These are phyloP conservation scores for Tilletiaria anomala DNA, from an alignment of 1,284 basidiomycete species.

Conservation along the genomic window DNA sequence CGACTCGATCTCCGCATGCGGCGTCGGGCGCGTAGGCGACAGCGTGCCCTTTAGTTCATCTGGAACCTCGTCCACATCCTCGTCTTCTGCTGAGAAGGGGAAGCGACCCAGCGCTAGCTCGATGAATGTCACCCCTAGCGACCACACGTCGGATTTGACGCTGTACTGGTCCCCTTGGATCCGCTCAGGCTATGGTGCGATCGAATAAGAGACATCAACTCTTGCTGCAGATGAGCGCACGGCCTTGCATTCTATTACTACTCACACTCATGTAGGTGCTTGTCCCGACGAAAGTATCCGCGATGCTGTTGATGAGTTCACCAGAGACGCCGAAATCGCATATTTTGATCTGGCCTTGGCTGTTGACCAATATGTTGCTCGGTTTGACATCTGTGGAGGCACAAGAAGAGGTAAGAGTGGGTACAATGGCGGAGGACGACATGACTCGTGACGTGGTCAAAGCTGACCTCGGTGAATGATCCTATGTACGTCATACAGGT, in stretches of 20 bases:
- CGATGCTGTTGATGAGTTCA: slow-evolving; percentile 95
- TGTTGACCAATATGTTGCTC: slow-evolving; percentile 90
- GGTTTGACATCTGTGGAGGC: slow-evolving; percentile 76
- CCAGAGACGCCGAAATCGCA: slow-evolving; percentile 98
- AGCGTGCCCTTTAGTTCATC: slow-evolving; percentile 26
- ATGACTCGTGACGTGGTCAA: no score
- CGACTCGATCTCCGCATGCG: slow-evolving; percentile 4
- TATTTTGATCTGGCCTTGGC: slow-evolving; percentile 86
- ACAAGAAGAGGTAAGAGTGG: background rate
- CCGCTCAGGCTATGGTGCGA: slow-evolving; percentile 63
- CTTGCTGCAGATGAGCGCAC: background rate
- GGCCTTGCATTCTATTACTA: no score
- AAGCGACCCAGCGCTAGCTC: slow-evolving; percentile 86
- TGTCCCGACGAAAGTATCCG: slow-evolving; percentile 96
- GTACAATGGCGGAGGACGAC: background rate
- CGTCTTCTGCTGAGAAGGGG: slow-evolving; percentile 50
- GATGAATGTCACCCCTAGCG: slow-evolving; percentile 82
- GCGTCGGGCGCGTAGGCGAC: slow-evolving; percentile 20
- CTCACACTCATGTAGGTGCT: slow-evolving; percentile 97
- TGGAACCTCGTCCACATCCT: slow-evolving; percentile 7
- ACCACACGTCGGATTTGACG: slow-evolving; percentile 96
- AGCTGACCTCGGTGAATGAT: slow-evolving; percentile 71
- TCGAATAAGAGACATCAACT: background rate
- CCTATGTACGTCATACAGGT: slow-evolving; percentile 96
- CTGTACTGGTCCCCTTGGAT: slow-evolving; percentile 96